Conservation (phyloP, 108 stramenopile species). For the Discostella stelligeroides region DNA sequence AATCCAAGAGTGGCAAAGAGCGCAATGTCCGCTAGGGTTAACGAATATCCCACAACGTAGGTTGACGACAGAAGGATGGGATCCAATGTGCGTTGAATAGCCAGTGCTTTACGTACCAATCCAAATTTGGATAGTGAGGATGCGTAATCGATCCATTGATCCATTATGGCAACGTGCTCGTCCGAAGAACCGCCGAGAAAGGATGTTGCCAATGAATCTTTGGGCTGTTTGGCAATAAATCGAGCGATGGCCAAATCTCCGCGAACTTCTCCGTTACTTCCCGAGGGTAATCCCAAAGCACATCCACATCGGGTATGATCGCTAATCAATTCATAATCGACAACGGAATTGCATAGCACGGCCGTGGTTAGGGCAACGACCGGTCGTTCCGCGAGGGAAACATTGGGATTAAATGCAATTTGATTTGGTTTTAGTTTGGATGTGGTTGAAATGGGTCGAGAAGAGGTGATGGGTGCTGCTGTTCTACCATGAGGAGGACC, state of each 20-base stretch:
- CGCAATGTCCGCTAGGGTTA: conserved; percentile 93
- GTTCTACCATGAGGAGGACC: conserved; percentile 1
- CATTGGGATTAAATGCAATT: conserved; percentile 81
- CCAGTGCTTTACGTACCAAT: conserved; percentile 53
- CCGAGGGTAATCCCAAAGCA: conserved; percentile 53
- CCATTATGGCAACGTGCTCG: conserved; percentile 58
- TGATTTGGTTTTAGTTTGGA: conserved; percentile 60
- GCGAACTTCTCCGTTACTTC: conserved; percentile 20
- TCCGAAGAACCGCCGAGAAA: conserved; percentile 26
- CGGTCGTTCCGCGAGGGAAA: conserved; percentile 68
- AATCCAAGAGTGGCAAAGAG: conserved; percentile 77
- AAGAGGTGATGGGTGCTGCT: neutral
- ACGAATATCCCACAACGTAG: conserved; percentile 71
- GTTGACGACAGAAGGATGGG: conserved; percentile 62
- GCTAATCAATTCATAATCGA: conserved; percentile 62
- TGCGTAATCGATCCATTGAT: conserved; percentile 94
- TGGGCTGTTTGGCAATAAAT: conserved; percentile 46
- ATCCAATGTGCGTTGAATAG: conserved; percentile 72
- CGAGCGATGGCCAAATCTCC: conserved; percentile 86
- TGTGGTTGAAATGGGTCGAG: neutral
- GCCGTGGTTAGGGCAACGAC: conserved; percentile 73
- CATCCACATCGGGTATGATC: conserved; percentile 64
- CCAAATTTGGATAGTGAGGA: conserved; percentile 60
- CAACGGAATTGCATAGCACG: conserved; percentile 66
- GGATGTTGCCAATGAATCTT: neutral